Conservation (phyloP, 805 yeast species). For the Barnettozyma populi region DNA sequence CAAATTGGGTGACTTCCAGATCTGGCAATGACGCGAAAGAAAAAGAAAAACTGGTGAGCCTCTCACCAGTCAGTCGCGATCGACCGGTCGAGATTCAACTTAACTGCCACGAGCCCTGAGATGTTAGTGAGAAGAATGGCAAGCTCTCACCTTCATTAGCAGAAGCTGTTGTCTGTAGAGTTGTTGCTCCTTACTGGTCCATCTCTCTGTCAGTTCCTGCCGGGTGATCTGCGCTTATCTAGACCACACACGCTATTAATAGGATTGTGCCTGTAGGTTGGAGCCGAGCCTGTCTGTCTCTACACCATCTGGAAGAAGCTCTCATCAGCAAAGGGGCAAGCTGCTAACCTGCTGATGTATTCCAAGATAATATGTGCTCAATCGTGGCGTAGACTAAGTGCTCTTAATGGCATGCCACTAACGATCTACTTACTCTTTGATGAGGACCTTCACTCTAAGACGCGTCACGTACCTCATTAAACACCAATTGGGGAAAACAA, state of each 20-base stretch:
- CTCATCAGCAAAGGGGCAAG: no score
- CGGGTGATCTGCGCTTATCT: not conserved
- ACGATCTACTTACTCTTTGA: no score
- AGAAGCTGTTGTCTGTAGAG: no score
- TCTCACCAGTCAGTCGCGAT: not conserved
- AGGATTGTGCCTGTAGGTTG: not conserved
- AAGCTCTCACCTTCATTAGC: not conserved
- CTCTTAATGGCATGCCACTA: no score
- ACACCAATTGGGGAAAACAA: not conserved
- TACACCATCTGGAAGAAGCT: not conserved
- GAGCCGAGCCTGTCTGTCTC: no score
- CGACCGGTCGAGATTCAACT: not conserved
- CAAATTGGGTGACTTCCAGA: conserved; percentile 10
- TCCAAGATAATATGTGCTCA: no score
- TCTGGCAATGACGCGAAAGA: conserved; percentile 11
- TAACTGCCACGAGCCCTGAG: no score
- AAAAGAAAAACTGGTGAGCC: not conserved
- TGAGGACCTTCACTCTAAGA: not conserved
- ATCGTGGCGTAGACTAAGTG: no score
- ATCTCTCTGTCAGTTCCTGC: no score
- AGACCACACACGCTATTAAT: not conserved
- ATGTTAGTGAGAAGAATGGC: not conserved
- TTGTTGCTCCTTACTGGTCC: not conserved
- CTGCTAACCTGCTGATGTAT: no score
- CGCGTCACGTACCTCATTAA: not conserved